Evolutionary conservation across 2,329 filamentous ascomycete species (phyloP).

Genomic region (Colletotrichum spinosum): DNA sequence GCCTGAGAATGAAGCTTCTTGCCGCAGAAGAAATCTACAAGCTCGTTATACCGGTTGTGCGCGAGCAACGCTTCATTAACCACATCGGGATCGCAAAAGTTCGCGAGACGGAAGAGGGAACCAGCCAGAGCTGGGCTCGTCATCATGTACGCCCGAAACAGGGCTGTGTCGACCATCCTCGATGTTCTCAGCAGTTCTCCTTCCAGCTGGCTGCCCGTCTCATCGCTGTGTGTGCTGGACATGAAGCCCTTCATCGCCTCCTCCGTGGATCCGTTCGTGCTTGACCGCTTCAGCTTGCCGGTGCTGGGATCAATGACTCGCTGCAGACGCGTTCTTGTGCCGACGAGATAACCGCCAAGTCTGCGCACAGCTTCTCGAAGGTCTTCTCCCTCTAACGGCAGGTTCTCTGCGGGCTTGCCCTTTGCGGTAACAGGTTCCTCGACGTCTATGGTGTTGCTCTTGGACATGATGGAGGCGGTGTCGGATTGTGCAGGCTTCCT

Average conservation of each 20-base stretch:
- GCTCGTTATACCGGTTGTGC: conserved; percentile 87
- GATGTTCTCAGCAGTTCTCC: conserved; percentile 81
- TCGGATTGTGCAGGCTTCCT: conserved; percentile 60
- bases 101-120: conserved; percentile 92
- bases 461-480: conserved; percentile 71
- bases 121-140: conserved; percentile 86
- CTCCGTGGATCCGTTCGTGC: conserved; percentile 58
- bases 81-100: conserved; percentile 96
- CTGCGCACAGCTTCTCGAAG: conserved; percentile 84
- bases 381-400: conserved; percentile 80
- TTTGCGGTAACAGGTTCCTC: conserved; percentile 68
- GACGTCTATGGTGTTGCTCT: conserved; percentile 60
- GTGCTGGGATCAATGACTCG: conserved; percentile 71
- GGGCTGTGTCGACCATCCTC: conserved; percentile 88
- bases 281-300: conserved; percentile 67
- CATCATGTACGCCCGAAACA: conserved; percentile 97
- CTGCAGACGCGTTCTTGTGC: conserved; percentile 78
- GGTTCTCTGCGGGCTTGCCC: conserved; percentile 60
- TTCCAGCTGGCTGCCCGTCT: conserved; percentile 72
- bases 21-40: conserved; percentile 97
- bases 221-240: conserved; percentile 54
- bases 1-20: conserved; percentile 93
- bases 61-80: conserved; percentile 94
- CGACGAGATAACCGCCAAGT: conserved; percentile 87
- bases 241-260: conserved; percentile 68